Evolutionary conservation across 2,329 filamentous ascomycete genomes (phyloP).

Genomic region (Fusarium zealandicum): DNA sequence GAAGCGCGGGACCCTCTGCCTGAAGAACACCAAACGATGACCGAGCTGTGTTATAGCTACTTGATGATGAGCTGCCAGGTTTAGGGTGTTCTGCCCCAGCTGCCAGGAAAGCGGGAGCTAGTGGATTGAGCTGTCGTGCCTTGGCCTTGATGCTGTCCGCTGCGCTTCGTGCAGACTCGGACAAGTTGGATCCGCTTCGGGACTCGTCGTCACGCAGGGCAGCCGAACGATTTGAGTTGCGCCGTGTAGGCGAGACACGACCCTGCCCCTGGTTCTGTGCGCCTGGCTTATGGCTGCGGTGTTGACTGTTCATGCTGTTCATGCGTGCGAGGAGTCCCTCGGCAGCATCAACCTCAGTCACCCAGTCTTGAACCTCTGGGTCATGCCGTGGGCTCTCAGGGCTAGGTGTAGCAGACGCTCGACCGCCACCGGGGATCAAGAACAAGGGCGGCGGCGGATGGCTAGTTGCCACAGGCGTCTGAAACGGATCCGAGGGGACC

Average conservation of each 20-base stretch:
- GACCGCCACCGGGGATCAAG: conserved; percentile 42
- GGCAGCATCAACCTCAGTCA: conserved; percentile 62
- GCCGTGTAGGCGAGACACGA: conserved; percentile 50
- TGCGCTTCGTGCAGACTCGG: conserved; percentile 59
- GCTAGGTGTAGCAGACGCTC: conserved; percentile 49
- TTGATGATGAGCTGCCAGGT: conserved; percentile 51
- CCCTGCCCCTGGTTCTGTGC: conserved; percentile 37
- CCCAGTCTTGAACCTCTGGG: conserved; percentile 65
- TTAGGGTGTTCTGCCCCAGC: conserved; percentile 43
- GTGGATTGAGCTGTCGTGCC: conserved; percentile 46
- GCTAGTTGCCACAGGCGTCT: conserved; percentile 50
- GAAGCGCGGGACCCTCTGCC: conserved; percentile 59
- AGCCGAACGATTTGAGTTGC: conserved; percentile 48
- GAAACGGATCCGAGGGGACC: conserved; percentile 57
- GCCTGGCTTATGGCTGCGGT: conserved; percentile 26
- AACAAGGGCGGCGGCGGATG: conserved; percentile 30
- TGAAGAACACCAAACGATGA: conserved; percentile 61
- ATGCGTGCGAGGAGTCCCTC: conserved; percentile 60
- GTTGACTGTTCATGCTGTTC: conserved; percentile 35
- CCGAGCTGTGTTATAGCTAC: conserved; percentile 62
- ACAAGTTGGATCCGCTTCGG: conserved; percentile 64
- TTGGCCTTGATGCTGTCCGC: conserved; percentile 51
- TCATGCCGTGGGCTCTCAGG: conserved; percentile 53
- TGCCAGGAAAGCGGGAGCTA: conserved; percentile 39
- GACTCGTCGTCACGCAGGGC: conserved; percentile 55